Conservation (phyloP, 2,329 filamentous ascomycete species). For the Aphanoascus verrucosus region DNA sequence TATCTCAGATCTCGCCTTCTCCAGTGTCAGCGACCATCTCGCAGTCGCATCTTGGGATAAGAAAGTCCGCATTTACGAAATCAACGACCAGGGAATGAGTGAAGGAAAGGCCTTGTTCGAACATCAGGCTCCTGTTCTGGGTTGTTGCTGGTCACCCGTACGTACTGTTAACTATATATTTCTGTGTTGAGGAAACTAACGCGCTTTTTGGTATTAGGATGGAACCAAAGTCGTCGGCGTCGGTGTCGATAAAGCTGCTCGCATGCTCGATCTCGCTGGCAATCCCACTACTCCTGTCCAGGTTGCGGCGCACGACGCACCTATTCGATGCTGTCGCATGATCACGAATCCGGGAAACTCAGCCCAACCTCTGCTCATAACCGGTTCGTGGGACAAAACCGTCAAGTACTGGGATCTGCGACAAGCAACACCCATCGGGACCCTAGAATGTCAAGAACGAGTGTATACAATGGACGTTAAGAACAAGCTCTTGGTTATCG, state of each 20-base stretch:
- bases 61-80: constrained; percentile 94
- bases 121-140: constrained; percentile 74
- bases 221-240: constrained; percentile 78
- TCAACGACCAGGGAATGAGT: constrained; percentile 64
- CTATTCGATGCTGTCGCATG: constrained; percentile 68
- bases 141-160: constrained; percentile 81
- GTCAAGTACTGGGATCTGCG: constrained; percentile 49
- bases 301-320: constrained; percentile 74
- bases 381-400: constrained; percentile 57
- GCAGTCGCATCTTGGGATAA: constrained; percentile 95
- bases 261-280: constrained; percentile 66
- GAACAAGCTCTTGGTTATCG: constrained; percentile 78
- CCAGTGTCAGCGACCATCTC: constrained; percentile 64
- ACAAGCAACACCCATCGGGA: constrained; percentile 37
- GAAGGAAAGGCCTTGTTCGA: constrained; percentile 79
- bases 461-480: constrained; percentile 84
- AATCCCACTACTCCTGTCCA: constrained; percentile 49
- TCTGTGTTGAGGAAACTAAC: constrained; percentile 1
- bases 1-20: constrained; percentile 80
- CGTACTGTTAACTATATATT: constrained; percentile 21
- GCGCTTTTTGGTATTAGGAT: constrained; percentile 48
- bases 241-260: constrained; percentile 82
- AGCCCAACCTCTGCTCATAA: constrained; percentile 66
- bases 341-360: constrained; percentile 50
- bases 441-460: constrained; percentile 42